Evolutionary conservation across 768 basidiomycete species (phyloP).

Genomic region (Mycena pura): DNA sequence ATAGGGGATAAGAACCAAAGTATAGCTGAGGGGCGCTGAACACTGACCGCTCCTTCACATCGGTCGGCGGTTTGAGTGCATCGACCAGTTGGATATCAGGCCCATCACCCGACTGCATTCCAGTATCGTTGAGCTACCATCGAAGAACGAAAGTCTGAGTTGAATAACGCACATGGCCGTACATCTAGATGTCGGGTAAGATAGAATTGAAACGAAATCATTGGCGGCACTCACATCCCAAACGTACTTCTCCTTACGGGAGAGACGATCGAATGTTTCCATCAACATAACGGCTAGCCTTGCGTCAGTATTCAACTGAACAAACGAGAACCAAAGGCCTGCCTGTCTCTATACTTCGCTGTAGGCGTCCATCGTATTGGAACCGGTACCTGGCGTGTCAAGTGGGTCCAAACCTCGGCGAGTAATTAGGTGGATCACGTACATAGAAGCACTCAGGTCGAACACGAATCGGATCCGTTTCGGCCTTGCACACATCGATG

Average conservation of each 20-base stretch:
- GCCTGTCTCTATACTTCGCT: slow-evolving; percentile 72
- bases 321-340: neutral
- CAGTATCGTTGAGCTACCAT: neutral
- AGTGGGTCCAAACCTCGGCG: neutral
- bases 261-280: slow-evolving; percentile 71
- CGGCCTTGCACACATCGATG: slow-evolving; percentile 46
- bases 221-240: slow-evolving; percentile 65
- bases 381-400: slow-evolving; percentile 63
- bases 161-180: slow-evolving; percentile 63
- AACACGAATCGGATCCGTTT: slow-evolving; percentile 75
- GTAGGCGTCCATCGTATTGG: slow-evolving; percentile 72
- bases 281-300: slow-evolving; percentile 71
- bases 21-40: too few species aligned
- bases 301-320: neutral
- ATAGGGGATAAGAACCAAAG: neutral
- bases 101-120: slow-evolving; percentile 64
- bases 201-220: neutral
- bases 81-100: slow-evolving; percentile 61
- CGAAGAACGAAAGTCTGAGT: neutral
- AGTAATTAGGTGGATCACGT: slow-evolving; percentile 16
- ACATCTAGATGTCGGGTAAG: slow-evolving; percentile 50
- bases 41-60: slow-evolving; percentile 54
- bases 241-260: slow-evolving; percentile 73
- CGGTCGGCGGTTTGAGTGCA: slow-evolving; percentile 53
- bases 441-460: slow-evolving; percentile 76